Evolutionary conservation across 2,329 filamentous ascomycete species (phyloP).

Genomic region (Mycosphaerella sp.): DNA sequence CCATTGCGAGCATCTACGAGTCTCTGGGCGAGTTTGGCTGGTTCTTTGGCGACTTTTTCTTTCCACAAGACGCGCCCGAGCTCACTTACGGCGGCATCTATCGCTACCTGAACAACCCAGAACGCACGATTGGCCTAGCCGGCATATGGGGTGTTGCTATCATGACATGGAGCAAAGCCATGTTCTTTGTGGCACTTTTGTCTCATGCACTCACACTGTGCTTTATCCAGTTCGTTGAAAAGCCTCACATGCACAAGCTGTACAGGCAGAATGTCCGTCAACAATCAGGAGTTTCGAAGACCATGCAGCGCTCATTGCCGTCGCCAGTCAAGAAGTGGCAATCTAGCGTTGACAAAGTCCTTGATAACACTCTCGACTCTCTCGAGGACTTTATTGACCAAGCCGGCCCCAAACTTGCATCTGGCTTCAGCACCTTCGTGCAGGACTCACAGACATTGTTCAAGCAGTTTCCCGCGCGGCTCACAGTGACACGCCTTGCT

Average conservation of each 20-base stretch:
- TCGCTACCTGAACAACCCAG: constrained; percentile 95
- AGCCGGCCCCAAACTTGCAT: constrained; percentile 76
- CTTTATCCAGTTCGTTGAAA: constrained; percentile 90
- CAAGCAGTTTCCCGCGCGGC: constrained; percentile 78
- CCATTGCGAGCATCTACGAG: constrained; percentile 85
- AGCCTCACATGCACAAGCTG: constrained; percentile 96
- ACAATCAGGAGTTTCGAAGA: constrained; percentile 88
- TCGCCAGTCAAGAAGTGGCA: constrained; percentile 76
- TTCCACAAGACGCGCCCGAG: constrained; percentile 83
- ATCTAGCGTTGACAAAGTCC: constrained; percentile 76
- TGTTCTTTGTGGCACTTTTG: constrained; percentile 79
- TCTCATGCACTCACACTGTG: constrained; percentile 78
- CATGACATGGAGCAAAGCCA: constrained; percentile 80
- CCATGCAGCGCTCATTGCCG: constrained; percentile 78
- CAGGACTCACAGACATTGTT: constrained; percentile 83
- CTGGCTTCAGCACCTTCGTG: constrained; percentile 78
- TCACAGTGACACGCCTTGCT: constrained; percentile 73
- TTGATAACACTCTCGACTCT: constrained; percentile 80
- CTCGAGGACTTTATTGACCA: constrained; percentile 85
- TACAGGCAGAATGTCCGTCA: constrained; percentile 78
- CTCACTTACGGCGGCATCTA: constrained; percentile 97
- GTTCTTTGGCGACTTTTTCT: constrained; percentile 99
- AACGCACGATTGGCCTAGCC: constrained; percentile 85
- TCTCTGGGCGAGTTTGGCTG: constrained; percentile 96
- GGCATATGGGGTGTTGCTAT: constrained; percentile 94